Evolutionary conservation across 306 rosid genomes (phyloP), one percentile per base, ranked within the genome.

Genomic region (Begonia loranthoides): DNA sequence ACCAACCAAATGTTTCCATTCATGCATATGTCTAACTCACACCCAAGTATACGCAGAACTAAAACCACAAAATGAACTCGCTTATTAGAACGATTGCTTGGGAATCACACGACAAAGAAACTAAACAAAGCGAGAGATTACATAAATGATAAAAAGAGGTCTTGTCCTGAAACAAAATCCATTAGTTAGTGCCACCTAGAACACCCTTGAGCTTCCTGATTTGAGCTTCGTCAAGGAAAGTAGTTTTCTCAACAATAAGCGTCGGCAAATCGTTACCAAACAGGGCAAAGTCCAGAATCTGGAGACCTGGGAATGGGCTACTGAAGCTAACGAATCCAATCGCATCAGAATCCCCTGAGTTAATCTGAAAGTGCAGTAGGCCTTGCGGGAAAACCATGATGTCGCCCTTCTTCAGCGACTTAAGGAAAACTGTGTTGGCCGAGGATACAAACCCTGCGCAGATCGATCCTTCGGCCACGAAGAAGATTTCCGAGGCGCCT

Each of bases 181-280:
- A 28, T 28, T 9, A 43, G 6, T 43, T 43, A 2, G 47, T 68
- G 0, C 97, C 95, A 24, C 95, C 97, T 61, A 89, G 83, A 72
- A 77, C 95, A 49, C 72, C 79, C 79, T 89, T 89, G 17, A 89
- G 87, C 77, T 80, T 89, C 79, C 82, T 78, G 5, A 89, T 64
- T 51, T 57, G 66, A 52, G 64, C 83, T 6, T 41, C 60, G 34
- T 79, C 85, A 28, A 85, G 76, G 65, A 89, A 89, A 33, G 95
- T 77, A 15, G 84, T 79, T 1, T 6, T 14, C 0, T 61, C 59
- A 0, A 89, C 43, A 56, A 89, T 45, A 0, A 63, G 58, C 1
- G 95, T 79, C 1, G 90, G 79, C 41, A 89, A 76, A 56, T 85
- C 64, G 50, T 78, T 89, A 10, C 59, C 66, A 33, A 89, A 89